Percentiles rank a stretch among this genome's conserved stretches.
phyloP scores from a whole-genome alignment of 2,329 filamentous ascomycete species.

The Pezicula carpinea region DNA sequence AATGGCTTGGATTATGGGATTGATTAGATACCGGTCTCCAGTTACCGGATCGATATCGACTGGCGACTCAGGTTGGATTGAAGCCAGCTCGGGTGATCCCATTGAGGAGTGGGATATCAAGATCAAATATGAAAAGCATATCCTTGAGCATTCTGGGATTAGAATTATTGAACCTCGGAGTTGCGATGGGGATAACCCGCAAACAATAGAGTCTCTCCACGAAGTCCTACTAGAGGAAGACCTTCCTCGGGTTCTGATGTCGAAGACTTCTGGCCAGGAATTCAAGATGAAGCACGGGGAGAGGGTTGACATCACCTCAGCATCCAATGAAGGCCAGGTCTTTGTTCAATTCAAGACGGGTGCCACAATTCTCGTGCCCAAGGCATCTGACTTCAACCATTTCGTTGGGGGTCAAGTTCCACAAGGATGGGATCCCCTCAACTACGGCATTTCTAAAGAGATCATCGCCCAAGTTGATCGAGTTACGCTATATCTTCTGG shows the following conservation, averaged over 20 bases:
- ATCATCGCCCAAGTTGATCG: slow-evolving; percentile 95
- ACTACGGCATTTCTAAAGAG: slow-evolving; percentile 90
- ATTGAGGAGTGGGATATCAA: slow-evolving; percentile 97
- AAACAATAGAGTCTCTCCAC: slow-evolving; percentile 94
- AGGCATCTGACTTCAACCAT: slow-evolving; percentile 89
- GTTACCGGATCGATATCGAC: slow-evolving; percentile 93
- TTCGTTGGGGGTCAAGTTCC: slow-evolving; percentile 93
- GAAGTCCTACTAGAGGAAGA: slow-evolving; percentile 95
- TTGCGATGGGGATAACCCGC: slow-evolving; percentile 90
- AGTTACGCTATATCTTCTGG: slow-evolving; percentile 86
- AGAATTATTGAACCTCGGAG: slow-evolving; percentile 93
- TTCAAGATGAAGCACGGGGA: slow-evolving; percentile 94
- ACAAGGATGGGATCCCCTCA: slow-evolving; percentile 90
- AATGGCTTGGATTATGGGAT: slow-evolving; percentile 99
- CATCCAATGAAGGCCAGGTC: slow-evolving; percentile 86
- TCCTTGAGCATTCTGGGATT: slow-evolving; percentile 91
- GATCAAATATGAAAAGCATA: slow-evolving; percentile 89
- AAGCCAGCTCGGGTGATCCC: slow-evolving; percentile 84
- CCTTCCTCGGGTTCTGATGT: slow-evolving; percentile 88
- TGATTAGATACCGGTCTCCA: slow-evolving; percentile 98
- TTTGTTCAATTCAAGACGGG: slow-evolving; percentile 75
- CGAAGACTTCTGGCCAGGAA: slow-evolving; percentile 90
- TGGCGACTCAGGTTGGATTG: slow-evolving; percentile 94
- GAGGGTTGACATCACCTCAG: slow-evolving; percentile 86
- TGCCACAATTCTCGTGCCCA: slow-evolving; percentile 86